Evolutionary conservation across 192 early-diverging fungal genomes (phyloP).

Genomic region (Gigaspora rosea): DNA sequence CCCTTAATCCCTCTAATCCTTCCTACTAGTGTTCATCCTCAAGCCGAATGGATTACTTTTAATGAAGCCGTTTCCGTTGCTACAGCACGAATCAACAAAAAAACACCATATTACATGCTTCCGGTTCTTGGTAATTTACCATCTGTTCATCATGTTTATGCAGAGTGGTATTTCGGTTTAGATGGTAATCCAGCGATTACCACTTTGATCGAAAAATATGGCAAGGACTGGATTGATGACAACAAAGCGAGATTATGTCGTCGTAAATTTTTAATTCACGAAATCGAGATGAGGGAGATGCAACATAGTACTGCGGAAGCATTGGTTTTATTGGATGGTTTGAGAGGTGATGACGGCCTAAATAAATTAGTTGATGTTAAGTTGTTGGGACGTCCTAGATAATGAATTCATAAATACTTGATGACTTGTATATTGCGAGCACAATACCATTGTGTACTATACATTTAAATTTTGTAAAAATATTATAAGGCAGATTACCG

Average conservation of each 20-base stretch:
- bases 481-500: no score
- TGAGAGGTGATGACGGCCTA: neutral
- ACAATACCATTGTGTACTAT: no score
- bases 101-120: neutral
- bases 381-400: neutral
- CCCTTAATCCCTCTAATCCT: neutral
- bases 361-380: slow-evolving; percentile 12
- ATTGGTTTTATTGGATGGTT: neutral
- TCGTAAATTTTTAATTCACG: neutral
- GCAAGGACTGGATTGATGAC: neutral
- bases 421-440: no score
- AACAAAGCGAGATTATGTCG: neutral
- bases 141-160: neutral
- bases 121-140: neutral
- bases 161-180: slow-evolving; percentile 8
- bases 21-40: neutral
- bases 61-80: neutral
- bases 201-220: neutral
- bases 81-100: neutral
- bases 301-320: neutral
- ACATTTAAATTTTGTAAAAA: no score
- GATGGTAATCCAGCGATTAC: neutral
- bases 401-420: neutral
- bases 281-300: neutral
- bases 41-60: neutral